phyloP scores from a whole-genome alignment of 768 basidiomycete species.

The Rhodotorula graminis region DNA sequence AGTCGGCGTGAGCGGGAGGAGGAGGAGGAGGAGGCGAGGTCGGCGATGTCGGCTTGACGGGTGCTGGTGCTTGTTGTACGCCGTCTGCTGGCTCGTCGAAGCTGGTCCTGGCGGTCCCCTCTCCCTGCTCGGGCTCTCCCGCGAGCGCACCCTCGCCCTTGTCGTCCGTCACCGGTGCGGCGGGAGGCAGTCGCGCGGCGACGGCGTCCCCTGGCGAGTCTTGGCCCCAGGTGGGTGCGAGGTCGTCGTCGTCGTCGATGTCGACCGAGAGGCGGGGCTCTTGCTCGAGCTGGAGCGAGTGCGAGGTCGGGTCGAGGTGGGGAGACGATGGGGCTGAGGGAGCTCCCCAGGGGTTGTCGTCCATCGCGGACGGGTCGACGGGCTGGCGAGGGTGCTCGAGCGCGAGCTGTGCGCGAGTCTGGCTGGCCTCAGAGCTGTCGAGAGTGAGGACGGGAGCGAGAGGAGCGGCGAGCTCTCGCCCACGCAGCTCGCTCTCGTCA shows the following conservation, averaged over 20 bases:
- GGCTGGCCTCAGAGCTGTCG: no score
- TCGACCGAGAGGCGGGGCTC: neutral
- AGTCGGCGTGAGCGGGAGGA: neutral
- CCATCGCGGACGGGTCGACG: neutral
- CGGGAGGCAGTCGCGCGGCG: no score
- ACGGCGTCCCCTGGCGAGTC: no score
- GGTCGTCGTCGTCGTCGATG: neutral
- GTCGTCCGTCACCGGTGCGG: neutral
- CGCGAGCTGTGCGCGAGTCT: no score
- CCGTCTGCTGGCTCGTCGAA: neutral
- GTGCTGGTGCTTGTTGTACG: no score
- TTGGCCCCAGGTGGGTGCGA: neutral
- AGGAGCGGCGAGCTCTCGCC: no score
- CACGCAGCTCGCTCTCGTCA: no score
- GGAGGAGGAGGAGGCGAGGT: neutral
- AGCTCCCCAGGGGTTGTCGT: conserved; percentile 34
- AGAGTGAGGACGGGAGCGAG: no score
- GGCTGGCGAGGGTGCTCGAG: neutral
- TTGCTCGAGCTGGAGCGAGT: neutral
- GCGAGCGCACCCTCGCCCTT: neutral
- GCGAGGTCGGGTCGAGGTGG: neutral
- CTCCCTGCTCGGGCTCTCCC: neutral
- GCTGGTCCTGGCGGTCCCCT: no score
- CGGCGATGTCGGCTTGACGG: neutral
- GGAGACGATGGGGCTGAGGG: conserved; percentile 6